Conservation (phyloP, 2,329 filamentous ascomycete species). For the Periconia macrospinosa region DNA sequence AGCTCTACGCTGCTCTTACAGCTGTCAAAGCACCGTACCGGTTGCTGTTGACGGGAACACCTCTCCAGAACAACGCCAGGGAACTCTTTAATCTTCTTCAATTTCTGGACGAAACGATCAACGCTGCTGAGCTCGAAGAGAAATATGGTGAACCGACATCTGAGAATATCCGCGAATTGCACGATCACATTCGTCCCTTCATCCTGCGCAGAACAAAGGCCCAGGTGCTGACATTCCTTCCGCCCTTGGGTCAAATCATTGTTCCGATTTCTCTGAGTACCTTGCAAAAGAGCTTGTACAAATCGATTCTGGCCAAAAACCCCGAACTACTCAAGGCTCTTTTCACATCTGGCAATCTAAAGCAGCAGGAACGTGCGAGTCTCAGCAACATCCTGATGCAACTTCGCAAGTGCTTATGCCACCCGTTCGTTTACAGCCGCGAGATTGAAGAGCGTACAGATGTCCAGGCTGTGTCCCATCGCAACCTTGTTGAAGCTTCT, state of each 20-base stretch:
- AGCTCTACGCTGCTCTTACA: conserved; percentile 74
- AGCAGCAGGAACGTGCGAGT: conserved; percentile 72
- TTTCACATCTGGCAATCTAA: conserved; percentile 68
- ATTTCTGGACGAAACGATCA: conserved; percentile 75
- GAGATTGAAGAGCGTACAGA: conserved; percentile 82
- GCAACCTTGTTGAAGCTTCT: conserved; percentile 87
- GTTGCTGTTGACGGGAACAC: conserved; percentile 83
- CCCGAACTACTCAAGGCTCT: conserved; percentile 86
- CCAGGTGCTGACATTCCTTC: conserved; percentile 86
- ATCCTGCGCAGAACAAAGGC: conserved; percentile 81
- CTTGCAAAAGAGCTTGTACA: conserved; percentile 91
- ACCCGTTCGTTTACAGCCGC: conserved; percentile 91
- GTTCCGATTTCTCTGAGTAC: conserved; percentile 93
- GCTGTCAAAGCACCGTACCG: conserved; percentile 79
- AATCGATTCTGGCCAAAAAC: conserved; percentile 89
- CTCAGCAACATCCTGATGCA: conserved; percentile 96
- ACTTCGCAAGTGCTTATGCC: conserved; percentile 89
- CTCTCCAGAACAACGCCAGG: conserved; percentile 90
- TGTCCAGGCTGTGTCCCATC: conserved; percentile 64
- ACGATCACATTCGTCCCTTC: conserved; percentile 76
- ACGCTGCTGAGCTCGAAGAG: conserved; percentile 74
- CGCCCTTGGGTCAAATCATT: conserved; percentile 92
- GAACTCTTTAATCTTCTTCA: conserved; percentile 97
- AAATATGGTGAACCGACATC: conserved; percentile 78
- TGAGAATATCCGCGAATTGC: conserved; percentile 78